Evolutionary conservation across 352 stramenopile genomes (phyloP).

Genomic region (Halophytophthora batemanensis): DNA sequence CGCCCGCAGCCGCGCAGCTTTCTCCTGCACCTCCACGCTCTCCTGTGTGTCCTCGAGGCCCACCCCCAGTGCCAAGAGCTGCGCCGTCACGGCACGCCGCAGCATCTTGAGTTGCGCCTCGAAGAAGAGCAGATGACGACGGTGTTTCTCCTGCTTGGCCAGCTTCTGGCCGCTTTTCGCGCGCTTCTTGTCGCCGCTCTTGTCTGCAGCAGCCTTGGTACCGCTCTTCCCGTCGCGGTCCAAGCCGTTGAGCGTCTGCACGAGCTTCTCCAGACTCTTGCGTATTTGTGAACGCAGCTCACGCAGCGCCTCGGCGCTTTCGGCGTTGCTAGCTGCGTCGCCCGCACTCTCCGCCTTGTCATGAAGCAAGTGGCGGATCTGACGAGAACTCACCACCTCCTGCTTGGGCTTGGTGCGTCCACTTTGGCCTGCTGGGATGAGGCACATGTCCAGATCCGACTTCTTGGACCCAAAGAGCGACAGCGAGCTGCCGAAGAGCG

Average conservation of each 20-base stretch:
- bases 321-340: conserved; percentile 9
- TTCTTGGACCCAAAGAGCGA: conserved; percentile 67
- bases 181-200: neutral
- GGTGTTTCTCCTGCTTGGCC: conserved; percentile 24
- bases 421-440: conserved; percentile 31
- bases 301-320: conserved; percentile 26
- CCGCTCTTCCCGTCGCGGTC: conserved; percentile 6
- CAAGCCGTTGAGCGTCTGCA: conserved; percentile 30
- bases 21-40: conserved; percentile 8
- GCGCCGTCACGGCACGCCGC: conserved; percentile 25
- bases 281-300: conserved; percentile 40
- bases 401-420: conserved; percentile 4
- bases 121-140: conserved; percentile 44
- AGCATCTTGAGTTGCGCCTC: conserved; percentile 32
- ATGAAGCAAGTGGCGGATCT: conserved; percentile 44
- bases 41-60: conserved; percentile 5
- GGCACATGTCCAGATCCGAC: conserved; percentile 79
- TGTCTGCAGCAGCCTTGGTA: conserved; percentile 8
- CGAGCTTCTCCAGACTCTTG: conserved; percentile 53
- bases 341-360: conserved; percentile 14
- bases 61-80: conserved; percentile 17
- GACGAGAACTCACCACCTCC: conserved; percentile 30
- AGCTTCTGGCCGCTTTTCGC: conserved; percentile 14
- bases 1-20: conserved; percentile 26
- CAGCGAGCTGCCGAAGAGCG: conserved; percentile 76